These are phyloP conservation scores for Arctium minus DNA, from an alignment of 129 eudicot genomes.

Conservation along the genomic window DNA sequence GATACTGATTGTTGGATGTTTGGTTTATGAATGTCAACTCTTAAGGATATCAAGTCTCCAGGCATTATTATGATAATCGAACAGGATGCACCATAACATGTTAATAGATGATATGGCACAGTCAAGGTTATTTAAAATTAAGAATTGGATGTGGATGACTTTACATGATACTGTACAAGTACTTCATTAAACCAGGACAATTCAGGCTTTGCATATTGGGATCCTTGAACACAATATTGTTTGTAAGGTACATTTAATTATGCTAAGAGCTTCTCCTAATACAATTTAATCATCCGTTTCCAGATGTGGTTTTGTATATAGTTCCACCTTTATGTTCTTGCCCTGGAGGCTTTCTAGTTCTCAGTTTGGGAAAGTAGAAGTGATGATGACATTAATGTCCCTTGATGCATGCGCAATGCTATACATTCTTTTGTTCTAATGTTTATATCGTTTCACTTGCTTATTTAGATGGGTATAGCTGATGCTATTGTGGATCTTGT, in stretches of 20 bases:
- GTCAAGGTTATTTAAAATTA: no score
- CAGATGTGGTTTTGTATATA: background rate
- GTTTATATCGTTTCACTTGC: background rate
- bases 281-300: background rate
- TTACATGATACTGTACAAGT: no score
- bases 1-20: no score
- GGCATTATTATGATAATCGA: no score
- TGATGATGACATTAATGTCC: background rate
- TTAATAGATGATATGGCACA: no score
- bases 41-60: no score
- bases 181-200: no score
- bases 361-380: background rate
- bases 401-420: constrained; percentile 6
- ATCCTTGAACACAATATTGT: background rate
- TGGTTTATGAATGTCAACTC: no score
- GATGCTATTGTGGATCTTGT: constrained; percentile 99
- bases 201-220: no score
- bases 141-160: no score
- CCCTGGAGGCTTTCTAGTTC: background rate
- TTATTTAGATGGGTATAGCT: constrained; percentile 86
- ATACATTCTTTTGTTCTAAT: background rate
- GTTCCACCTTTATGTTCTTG: background rate
- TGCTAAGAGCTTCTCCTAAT: background rate
- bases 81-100: no score
- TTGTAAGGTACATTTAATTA: background rate